Base-by-base conservation (phyloP, 164 flowering plant genomes). In the Hamamelis virginiana region DNA sequence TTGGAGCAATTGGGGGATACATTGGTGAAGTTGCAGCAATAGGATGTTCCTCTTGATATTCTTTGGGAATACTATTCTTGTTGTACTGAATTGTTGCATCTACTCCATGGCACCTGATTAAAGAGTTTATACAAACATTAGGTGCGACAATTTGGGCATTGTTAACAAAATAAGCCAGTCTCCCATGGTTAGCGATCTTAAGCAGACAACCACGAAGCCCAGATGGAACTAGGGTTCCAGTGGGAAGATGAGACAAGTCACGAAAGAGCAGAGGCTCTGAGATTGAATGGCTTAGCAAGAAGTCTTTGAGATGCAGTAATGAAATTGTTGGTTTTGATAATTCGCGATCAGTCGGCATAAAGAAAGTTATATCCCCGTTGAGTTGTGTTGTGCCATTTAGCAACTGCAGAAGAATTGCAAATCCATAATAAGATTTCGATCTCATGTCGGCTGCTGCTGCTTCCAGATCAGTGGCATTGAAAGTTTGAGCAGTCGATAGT, bases 211-310 rank as follows among this genome's bases (percentile, higher is more conserved):
- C 47, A 0, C 9, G 65, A 23, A 60, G 16, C 10, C 59, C 55
- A 25, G 72, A 59, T 47, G 72, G 72, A 38, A 62, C 21, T 4
- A 21, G 50, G 12, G 66, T 62, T 11, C 66, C 66, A 1, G 57
- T 53, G 41, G 41, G 41, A 33, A 33, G 6, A 33, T 33, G 41
- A 33, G 41, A 33, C 4, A 72, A 4, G n/a, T 66, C 58, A 9
- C 23, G 25, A 61, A 59, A 59, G 8, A 9, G 8, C 9, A 72
- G 51, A 9, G 70, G 18, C n/a, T 8, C 48, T 33, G 68, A 58
- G 50, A 73, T 68, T 12, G 73, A 55, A 28, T 64, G 77, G 18
- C 55, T 59, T 2, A 69, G 65, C 26, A 74, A 2, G 61, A 74
- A 65, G 16, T 69, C 28, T 51, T 38, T 18, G 12, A 74, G 73